A percentile compares a stretch with the other conserved stretches of the same genome.
These are phyloP conservation scores for Magnaporthiopsis rhizophila DNA, from an alignment of 2,329 filamentous ascomycete genomes.

Conservation along the genomic window DNA sequence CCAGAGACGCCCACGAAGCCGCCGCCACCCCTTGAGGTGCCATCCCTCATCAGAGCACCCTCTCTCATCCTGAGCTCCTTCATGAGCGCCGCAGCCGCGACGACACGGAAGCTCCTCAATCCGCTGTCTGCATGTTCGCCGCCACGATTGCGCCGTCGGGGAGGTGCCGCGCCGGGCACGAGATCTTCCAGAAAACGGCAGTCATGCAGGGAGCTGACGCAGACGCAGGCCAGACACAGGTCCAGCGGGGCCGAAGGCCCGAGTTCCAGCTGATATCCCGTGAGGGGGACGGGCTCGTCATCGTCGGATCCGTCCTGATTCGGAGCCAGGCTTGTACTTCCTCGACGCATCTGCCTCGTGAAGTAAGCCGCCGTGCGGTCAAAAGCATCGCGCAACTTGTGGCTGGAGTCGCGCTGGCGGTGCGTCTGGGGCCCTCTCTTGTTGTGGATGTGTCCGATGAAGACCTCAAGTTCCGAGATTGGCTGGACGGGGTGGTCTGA, in stretches of 20 bases:
- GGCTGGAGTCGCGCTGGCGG: conserved; percentile 43
- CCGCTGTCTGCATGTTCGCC: conserved; percentile 5
- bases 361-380: conserved; percentile 35
- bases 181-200: background rate
- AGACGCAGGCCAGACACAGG: conserved; percentile 23
- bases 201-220: conserved; percentile 12
- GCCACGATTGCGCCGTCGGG: conserved; percentile 4
- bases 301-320: background rate
- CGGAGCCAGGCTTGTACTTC: background rate
- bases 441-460: conserved; percentile 48
- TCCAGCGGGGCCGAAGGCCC: conserved; percentile 15
- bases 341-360: conserved; percentile 16
- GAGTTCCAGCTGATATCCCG: conserved; percentile 2
- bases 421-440: conserved; percentile 38
- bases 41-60: background rate
- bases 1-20: conserved; percentile 6
- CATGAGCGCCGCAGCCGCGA: conserved; percentile 22
- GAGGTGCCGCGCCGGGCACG: conserved; percentile 3
- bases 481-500: conserved; percentile 35
- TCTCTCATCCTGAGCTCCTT: conserved; percentile 16
- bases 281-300: background rate
- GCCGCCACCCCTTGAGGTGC: background rate
- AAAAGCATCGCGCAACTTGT: conserved; percentile 43
- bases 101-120: conserved; percentile 23
- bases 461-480: conserved; percentile 44